Base-by-base conservation (phyloP, 78 protist species). In the Emiliania huxleyi region DNA sequence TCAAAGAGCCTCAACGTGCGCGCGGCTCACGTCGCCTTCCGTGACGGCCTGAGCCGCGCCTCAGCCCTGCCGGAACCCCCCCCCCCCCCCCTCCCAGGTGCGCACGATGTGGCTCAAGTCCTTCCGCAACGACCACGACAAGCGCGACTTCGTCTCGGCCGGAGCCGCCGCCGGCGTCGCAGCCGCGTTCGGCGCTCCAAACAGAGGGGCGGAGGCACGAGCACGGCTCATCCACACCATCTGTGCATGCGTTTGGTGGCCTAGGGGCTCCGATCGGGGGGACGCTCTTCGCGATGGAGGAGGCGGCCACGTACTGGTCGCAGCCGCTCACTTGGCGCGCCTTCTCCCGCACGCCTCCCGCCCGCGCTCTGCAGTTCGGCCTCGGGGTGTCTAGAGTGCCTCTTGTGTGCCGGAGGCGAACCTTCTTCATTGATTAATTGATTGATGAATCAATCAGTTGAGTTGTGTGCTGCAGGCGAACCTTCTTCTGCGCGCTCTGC, bases 241-340 rank as follows among this genome's bases (percentile, higher is more conserved):
- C 56, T 12, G 26, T 12, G 56, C 56, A 5, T 49, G 26, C 56
- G 56, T 49, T 49, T 62, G 15, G 5, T n/a, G n/a, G n/a, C n/a
- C n/a, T n/a, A n/a, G n/a, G n/a, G n/a, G n/a, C n/a, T n/a, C 98
- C 99, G 3, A 97, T 97, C 83, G 99, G 98, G 21, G 99, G 99
- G 45, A 97, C 96, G 0, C 93, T 98, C 79, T 98, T 97, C 43
- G 38, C 96, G 12, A 88, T 98, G 42, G 99, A 98, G 81, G 99
- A 98, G 44, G 98, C 93, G 21, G 83, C 96, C 18, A 95, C 97
- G 22, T 92, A 94, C 85, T 97, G 98, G 98, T 55, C 62, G n/a
- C 90, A 73, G 35, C 91, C 83, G 71, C 92, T 98, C 90, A 97
- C 98, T 19, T 97, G 98, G 99, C 96, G 98, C 38, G 91, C 95